These are phyloP conservation scores for Centrapalus pauciflorus DNA, from an alignment of 129 eudicot genomes.

Conservation along the genomic window DNA sequence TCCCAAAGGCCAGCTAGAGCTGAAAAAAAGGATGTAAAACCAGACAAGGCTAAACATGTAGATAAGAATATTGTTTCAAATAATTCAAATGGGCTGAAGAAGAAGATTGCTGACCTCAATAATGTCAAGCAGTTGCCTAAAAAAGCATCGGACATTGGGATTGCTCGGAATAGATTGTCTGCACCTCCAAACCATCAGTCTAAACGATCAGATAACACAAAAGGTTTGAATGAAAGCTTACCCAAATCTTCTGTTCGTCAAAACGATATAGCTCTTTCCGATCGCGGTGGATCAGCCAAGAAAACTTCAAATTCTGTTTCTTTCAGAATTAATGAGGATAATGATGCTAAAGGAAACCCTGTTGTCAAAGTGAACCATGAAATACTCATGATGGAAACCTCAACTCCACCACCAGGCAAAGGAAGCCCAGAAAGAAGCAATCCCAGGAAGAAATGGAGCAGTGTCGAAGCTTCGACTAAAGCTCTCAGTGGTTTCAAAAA, in stretches of 20 bases:
- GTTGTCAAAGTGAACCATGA: conserved; percentile 31
- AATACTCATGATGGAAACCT: conserved; percentile 22
- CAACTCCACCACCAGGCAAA: conserved; percentile 39
- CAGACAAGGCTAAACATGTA: conserved; percentile 19
- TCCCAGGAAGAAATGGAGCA: conserved; percentile 65
- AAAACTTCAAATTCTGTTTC: conserved; percentile 24
- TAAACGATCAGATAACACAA: conserved; percentile 14
- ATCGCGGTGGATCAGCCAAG: conserved; percentile 15
- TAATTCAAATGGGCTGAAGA: conserved; percentile 12
- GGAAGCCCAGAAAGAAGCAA: conserved; percentile 32
- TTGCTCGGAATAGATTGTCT: conserved; percentile 9
- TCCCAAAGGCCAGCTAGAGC: conserved; percentile 20
- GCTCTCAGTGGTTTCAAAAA: conserved; percentile 57
- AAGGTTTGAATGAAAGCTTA: conserved; percentile 1
- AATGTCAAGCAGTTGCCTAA: conserved; percentile 33
- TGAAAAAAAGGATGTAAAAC: conserved; percentile 26
- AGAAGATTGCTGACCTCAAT: conserved; percentile 20
- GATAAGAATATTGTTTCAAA: conserved; percentile 23
- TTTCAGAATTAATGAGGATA: conserved; percentile 21
- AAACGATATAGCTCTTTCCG: conserved; percentile 26
- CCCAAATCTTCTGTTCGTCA: conserved; percentile 27
- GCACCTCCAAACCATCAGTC: conserved; percentile 8
- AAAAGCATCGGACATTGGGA: conserved; percentile 23
- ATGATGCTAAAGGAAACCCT: conserved; percentile 14
- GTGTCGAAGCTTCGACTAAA: conserved; percentile 45